Base-by-base conservation (phyloP, 2,329 filamentous ascomycete species). In the Botryotinia convoluta region DNA sequence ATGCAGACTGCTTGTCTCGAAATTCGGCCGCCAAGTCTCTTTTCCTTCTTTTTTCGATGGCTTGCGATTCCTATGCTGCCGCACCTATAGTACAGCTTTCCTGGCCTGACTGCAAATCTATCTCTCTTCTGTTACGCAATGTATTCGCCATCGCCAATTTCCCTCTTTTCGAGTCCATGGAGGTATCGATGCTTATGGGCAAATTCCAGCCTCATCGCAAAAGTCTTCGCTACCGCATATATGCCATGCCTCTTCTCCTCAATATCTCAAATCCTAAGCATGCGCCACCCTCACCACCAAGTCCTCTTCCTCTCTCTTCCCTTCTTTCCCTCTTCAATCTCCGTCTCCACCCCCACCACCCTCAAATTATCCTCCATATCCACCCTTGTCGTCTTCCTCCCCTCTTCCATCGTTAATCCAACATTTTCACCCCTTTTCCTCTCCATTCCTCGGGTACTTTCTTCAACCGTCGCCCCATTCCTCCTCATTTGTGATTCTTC, bases 401-500 rank as follows among this genome's bases (percentile, higher is more conserved):
- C 20, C 14, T 3, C 35, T 37, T 32, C 65, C 51, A 32, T 69
- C 20, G 48, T 57, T 3, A n/a, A 6, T 3, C 48, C 29, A 14
- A 37, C 48, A 10, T 22, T 51, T n/a, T 69, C 45, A 0, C 65
- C 65, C 71, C 79, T 73, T 74, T 71, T 77, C 73, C 72, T 81
- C 78, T 77, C 81, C 79, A 71, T 79, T 76, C 79, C 79, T 59
- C 76, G 77, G 61, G 80, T 74, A 48, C 80, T 81, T 76, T 84
- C 81, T 74, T 81, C 79, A 72, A 82, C 80, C 75, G 81, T 83
- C 45, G 82, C 82, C 32, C 80, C 79, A 68, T 82, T 78, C 37
- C 82, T 80, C 65, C 83, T 84, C 37, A 80, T 80, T 61, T 86
- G 82, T 67, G 88, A 69, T 74, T 86, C 84, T n/a, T 81, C 82